Evolutionary conservation across 805 yeast genomes (phyloP).

Genomic region (Sungouiozyma ichnusensis): DNA sequence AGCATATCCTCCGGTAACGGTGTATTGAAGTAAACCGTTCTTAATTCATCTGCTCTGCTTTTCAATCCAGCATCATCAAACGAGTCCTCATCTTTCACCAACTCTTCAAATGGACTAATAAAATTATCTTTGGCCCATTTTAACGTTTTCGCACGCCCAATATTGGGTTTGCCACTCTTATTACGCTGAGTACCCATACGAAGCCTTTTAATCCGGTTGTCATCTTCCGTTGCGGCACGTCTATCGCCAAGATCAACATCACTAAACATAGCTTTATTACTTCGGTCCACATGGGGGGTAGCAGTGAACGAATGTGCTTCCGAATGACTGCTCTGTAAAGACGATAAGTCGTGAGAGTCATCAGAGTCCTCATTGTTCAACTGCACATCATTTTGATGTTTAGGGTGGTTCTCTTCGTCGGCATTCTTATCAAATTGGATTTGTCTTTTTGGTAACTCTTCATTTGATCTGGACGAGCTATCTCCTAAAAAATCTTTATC

Average conservation of each 20-base stretch:
- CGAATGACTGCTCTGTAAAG: conserved; percentile 10
- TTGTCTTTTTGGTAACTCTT: conserved; percentile 1
- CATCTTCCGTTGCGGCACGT: conserved; percentile 6
- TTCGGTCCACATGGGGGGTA: conserved; percentile 19
- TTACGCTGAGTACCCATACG: conserved; percentile 89
- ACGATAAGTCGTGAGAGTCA: conserved; percentile 6
- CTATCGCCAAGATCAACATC: conserved; percentile 17
- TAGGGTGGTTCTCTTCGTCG: neutral
- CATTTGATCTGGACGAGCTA: neutral
- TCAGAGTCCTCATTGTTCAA: conserved; percentile 2
- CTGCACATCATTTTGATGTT: neutral
- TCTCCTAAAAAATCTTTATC: neutral
- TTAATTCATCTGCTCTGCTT: conserved; percentile 32
- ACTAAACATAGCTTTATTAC: conserved; percentile 15
- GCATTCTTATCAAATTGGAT: neutral
- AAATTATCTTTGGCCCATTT: conserved; percentile 35
- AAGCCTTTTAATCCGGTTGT: conserved; percentile 49
- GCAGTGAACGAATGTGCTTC: conserved; percentile 21
- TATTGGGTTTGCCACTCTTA: conserved; percentile 54
- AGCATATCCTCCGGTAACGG: conserved; percentile 47
- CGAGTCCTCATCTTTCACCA: conserved; percentile 16
- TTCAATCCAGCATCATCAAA: conserved; percentile 29
- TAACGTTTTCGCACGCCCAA: conserved; percentile 52
- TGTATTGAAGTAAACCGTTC: conserved; percentile 51
- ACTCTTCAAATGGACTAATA: conserved; percentile 26